These are phyloP conservation scores for Fraxinus nigra DNA, from an alignment of 305 asterid species.

Conservation along the genomic window DNA sequence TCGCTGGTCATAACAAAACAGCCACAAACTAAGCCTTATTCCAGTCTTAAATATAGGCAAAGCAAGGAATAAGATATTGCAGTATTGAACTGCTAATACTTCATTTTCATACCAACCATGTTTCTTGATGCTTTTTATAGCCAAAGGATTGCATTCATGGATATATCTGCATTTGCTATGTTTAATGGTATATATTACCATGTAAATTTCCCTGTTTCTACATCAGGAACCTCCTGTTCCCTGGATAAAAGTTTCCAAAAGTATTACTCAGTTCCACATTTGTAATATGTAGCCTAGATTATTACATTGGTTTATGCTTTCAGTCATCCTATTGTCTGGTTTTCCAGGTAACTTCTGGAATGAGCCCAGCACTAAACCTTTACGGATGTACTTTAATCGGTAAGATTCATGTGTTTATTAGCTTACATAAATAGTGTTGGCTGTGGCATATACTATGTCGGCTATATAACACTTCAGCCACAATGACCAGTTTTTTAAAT, in stretches of 20 bases:
- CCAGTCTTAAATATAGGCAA: not conserved
- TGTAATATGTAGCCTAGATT: not conserved
- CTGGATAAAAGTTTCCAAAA: not conserved
- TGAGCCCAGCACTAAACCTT: slow-evolving; percentile 81
- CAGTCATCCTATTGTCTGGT: slow-evolving; percentile 19
- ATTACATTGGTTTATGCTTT: slow-evolving; percentile 3
- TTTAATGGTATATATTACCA: not conserved
- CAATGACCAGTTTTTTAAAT: slow-evolving; percentile 1
- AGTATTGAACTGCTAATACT: not conserved
- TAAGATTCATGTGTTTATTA: slow-evolving; percentile 24
- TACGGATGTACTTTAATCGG: slow-evolving; percentile 83
- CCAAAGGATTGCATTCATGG: not conserved
- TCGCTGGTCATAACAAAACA: not conserved
- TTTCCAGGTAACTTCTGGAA: slow-evolving; percentile 85
- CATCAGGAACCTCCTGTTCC: not conserved
- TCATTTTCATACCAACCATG: not conserved
- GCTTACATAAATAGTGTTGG: not conserved
- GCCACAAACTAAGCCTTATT: not conserved
- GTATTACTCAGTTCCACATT: not conserved
- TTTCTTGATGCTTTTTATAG: not conserved
- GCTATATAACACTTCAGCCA: not conserved
- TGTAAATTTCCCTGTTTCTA: not conserved
- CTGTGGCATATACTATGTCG: slow-evolving; percentile 1
- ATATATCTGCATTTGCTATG: not conserved
- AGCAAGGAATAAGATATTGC: not conserved